Percentiles rank a stretch among this genome's conserved stretches.
Conservation (phyloP, 2,329 filamentous ascomycete species). For the Trichoderma sp. region DNA sequence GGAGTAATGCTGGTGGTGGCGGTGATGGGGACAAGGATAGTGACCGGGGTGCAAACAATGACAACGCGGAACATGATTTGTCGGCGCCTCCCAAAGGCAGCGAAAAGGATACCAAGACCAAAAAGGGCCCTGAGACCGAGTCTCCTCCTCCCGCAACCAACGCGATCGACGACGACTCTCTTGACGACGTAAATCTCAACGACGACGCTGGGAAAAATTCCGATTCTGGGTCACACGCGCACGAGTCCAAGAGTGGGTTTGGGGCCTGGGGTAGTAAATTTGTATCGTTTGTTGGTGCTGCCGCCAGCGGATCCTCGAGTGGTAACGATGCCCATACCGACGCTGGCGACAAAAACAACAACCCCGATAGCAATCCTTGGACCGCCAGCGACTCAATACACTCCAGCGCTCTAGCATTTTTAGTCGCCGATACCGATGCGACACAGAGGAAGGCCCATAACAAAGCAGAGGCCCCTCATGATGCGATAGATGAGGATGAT, state of each 20-base stretch:
- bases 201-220: slow-evolving; percentile 57
- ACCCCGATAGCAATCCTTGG: slow-evolving; percentile 50
- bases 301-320: slow-evolving; percentile 25
- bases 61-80: slow-evolving; percentile 31
- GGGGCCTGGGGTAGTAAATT: slow-evolving; percentile 62
- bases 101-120: slow-evolving; percentile 37
- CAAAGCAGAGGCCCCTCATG: slow-evolving; percentile 31
- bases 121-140: slow-evolving; percentile 29
- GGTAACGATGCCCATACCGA: slow-evolving; percentile 36
- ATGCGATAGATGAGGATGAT: slow-evolving; percentile 25
- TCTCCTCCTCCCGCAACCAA: slow-evolving; percentile 24
- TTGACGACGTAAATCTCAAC: slow-evolving; percentile 66
- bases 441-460: slow-evolving; percentile 35
- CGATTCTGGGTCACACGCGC: slow-evolving; percentile 52
- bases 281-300: slow-evolving; percentile 40
- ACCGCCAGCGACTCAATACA: slow-evolving; percentile 49
- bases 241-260: slow-evolving; percentile 45
- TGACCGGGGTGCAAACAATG: slow-evolving; percentile 27
- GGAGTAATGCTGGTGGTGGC: slow-evolving; percentile 22
- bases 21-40: slow-evolving; percentile 38
- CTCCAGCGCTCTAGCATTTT: slow-evolving; percentile 43
- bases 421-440: slow-evolving; percentile 48
- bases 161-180: slow-evolving; percentile 47
- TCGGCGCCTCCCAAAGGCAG: slow-evolving; percentile 31
- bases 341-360: slow-evolving; percentile 40